Base-by-base conservation (phyloP, 2,329 filamentous ascomycete species). In the Aspergillus spinulosporus region DNA sequence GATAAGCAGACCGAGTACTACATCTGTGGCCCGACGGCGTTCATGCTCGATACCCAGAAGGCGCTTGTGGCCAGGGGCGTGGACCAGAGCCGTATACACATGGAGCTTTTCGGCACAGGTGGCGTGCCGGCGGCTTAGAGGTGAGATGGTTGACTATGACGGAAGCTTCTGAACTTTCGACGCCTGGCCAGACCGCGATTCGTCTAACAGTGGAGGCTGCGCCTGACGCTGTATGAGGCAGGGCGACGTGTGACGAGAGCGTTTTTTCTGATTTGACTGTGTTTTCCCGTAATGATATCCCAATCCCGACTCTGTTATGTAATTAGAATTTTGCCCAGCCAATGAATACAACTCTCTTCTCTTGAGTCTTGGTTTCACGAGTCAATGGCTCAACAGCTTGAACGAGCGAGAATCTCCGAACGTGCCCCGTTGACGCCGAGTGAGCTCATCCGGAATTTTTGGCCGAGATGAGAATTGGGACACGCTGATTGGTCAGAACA, bases 61-160 rank as follows among this genome's bases (percentile, higher is more conserved):
- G 79, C 76, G 62, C 74, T 92, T 55, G 73, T 79, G 62, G 74
- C 65, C 2, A 72, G 77, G 54, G 87, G 86, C 0, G 86, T 91
- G 1, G 71, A 76, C 1, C 71, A 72, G n/a, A 78, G 79, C 31
- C 81, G 84, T 62, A 80, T 89, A 53, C 82, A 85, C 65, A 78
- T 89, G 62, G 88, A 92, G 72, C 70, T 88, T 31, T 90, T 89
- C 62, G 81, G 79, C n/a, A 85, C 84, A 0, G 84, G 84, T 3
- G 71, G 71, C 53, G 63, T 73, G 34, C 34, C 34, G 6, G 34
- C 34, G 34, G 6, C 7, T 4, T 11, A 11, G n/a, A 12, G 34
- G 9, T 12, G 34, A 37, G 34, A 4, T 37, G 34, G 8, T 37
- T 12, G 4, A 12, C 34, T 12, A 11, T 12, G 34, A 12, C 9